Evolutionary conservation across 192 early-diverging fungal species (phyloP).

Genomic region (Blastocladiella britannica): DNA sequence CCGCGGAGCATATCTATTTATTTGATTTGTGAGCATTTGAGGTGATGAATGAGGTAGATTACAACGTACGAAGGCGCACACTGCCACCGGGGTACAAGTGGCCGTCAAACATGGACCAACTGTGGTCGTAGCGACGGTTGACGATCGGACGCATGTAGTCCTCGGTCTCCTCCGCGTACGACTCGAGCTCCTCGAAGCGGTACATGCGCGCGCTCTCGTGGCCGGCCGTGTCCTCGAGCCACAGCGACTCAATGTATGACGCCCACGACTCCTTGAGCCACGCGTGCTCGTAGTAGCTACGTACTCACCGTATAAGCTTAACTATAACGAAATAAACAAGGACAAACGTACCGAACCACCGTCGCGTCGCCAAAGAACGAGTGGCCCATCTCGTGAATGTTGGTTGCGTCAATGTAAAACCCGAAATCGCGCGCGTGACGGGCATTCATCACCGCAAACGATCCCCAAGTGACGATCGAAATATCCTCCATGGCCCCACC

Average conservation of each 20-base stretch:
- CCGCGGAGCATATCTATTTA: conserved; percentile 29
- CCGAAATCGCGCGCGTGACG: neutral
- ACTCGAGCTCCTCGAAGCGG: conserved; percentile 11
- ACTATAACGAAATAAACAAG: no score
- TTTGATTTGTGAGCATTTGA: no score
- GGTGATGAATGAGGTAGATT: no score
- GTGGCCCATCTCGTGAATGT: conserved; percentile 36
- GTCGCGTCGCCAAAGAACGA: conserved; percentile 31
- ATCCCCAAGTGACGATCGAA: conserved; percentile 8
- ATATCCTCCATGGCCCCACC: conserved; percentile 38
- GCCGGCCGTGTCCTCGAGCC: conserved; percentile 13
- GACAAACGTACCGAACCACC: no score
- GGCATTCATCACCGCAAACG: neutral
- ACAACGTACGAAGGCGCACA: no score
- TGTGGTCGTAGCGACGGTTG: conserved; percentile 19
- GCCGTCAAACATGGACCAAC: conserved; percentile 28
- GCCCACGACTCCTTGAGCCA: conserved; percentile 40
- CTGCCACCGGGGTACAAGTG: conserved; percentile 32
- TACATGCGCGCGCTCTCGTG: conserved; percentile 15
- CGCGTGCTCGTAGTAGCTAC: conserved; percentile 30
- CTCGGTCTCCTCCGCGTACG: conserved; percentile 7
- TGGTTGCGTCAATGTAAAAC: conserved; percentile 18
- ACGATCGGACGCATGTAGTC: conserved; percentile 22
- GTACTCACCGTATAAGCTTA: no score
- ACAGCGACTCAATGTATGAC: conserved; percentile 19